Base-by-base conservation (phyloP, 202 grass and related monocot genomes). In the Setaria italica region DNA sequence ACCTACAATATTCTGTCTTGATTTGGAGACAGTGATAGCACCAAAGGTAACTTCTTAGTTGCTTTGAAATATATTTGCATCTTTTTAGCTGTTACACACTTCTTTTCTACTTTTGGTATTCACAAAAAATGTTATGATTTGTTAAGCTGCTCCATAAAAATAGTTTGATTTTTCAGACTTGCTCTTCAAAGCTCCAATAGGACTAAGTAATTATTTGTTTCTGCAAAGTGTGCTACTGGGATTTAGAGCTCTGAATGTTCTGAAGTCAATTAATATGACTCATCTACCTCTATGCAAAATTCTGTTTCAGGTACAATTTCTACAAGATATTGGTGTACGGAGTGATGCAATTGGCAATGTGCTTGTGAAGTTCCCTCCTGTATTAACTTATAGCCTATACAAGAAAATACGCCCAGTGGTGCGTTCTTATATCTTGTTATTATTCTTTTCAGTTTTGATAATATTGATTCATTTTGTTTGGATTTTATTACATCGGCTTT, bases 321-420 rank as follows among this genome's bases (percentile, higher is more conserved):
- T 98, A 33, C 90, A 90, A 33, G 93, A 98, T 76, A 94, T 98
- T 81, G 96, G 93, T 56, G 90, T 98, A 55, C 94, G 91, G 91
- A 89, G 82, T 70, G 93, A 98, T 80, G 81, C 91, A 55, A 20
- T 95, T 0, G 93, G 96, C 29, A 78, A 81, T 67, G 91, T 92
- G 76, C 96, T 98, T 35, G 93, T 95, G 57, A 98, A 87, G 87
- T 95, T 98, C 19, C 93, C 95, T 37, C 71, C 89, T 63, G 67
- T 94, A 60, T 79, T 98, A 63, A 95, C 95, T 19, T 98, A 94
- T 62, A 98, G 84, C 81, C 49, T 98, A 57, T 88, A 94, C 86
- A 98, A 88, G 90, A 98, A 98, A 91, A 91, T 98, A 87, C 93
- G 91, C 43, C 93, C 91, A 60, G 95, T 98, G 95, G 95, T 98